Evolutionary conservation across 192 early-diverging fungal genomes (phyloP).

Genomic region (Obelidium mucronatum): DNA sequence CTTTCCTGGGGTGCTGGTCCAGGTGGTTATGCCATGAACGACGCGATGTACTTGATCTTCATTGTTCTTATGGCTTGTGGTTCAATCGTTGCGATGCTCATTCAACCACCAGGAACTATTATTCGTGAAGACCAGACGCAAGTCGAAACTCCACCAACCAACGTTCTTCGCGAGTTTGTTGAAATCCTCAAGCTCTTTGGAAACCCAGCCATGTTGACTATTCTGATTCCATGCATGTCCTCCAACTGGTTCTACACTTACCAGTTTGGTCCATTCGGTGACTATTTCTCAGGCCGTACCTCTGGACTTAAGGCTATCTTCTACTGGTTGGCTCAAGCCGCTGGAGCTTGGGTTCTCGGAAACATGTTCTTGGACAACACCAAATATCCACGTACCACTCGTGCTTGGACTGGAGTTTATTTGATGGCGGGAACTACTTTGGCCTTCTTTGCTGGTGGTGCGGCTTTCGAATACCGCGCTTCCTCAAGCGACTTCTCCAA

Average conservation of each 20-base stretch:
- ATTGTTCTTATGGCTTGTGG: conserved; percentile 71
- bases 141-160: conserved; percentile 72
- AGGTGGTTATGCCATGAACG: conserved; percentile 51
- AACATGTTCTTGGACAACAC: conserved; percentile 65
- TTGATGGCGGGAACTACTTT: conserved; percentile 58
- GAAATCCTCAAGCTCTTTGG: conserved; percentile 67
- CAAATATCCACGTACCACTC: conserved; percentile 59
- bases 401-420: conserved; percentile 67
- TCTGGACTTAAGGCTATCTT: conserved; percentile 75
- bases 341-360: conserved; percentile 68
- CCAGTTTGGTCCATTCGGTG: conserved; percentile 68
- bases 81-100: conserved; percentile 59
- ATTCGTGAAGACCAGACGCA: conserved; percentile 73
- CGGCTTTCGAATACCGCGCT: conserved; percentile 57
- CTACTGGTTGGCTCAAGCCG: conserved; percentile 81
- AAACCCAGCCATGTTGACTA: conserved; percentile 69
- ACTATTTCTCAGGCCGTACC: conserved; percentile 71
- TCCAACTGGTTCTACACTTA: conserved; percentile 87
- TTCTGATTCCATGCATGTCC: conserved; percentile 69
- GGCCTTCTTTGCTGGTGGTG: conserved; percentile 71
- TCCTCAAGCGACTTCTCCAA: conserved; percentile 47
- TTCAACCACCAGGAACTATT: conserved; percentile 68
- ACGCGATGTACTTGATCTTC: conserved; percentile 74
- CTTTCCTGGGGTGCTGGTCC: conserved; percentile 63
- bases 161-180: conserved; percentile 59